Conservation (phyloP, 1,284 basidiomycete species). For the Ustilago hordei region DNA sequence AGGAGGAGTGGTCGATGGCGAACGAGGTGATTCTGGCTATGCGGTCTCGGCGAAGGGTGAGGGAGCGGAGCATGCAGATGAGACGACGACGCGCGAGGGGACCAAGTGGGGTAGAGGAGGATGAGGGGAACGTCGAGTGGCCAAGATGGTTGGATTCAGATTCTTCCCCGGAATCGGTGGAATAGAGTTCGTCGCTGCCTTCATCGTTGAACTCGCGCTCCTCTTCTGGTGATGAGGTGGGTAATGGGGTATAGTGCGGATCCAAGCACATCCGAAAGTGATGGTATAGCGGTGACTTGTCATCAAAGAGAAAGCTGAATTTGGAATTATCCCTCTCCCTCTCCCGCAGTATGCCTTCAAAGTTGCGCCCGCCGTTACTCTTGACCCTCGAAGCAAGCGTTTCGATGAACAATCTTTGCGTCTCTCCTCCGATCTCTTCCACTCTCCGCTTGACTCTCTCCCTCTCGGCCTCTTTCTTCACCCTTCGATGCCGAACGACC, state of each 20-base stretch:
- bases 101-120: constrained; percentile 79
- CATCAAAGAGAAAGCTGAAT: constrained; percentile 80
- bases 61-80: constrained; percentile 85
- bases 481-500: constrained; percentile 23
- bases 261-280: constrained; percentile 83
- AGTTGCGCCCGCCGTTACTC: constrained; percentile 83
- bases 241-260: constrained; percentile 73
- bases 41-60: constrained; percentile 87
- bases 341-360: constrained; percentile 80
- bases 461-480: not conserved
- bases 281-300: constrained; percentile 72
- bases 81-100: constrained; percentile 83
- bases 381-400: constrained; percentile 86
- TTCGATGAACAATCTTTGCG: constrained; percentile 77
- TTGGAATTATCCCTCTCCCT: constrained; percentile 83
- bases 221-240: not conserved
- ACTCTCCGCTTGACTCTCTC: constrained; percentile 7
- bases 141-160: constrained; percentile 82
- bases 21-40: constrained; percentile 95
- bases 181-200: constrained; percentile 75
- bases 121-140: constrained; percentile 80
- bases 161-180: constrained; percentile 93
- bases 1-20: constrained; percentile 89
- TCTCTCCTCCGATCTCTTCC: constrained; percentile 8
- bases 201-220: constrained; percentile 19